phyloP scores from a whole-genome alignment of 176 grass and related monocot genomes.

The Tillandsia fasciculata region DNA sequence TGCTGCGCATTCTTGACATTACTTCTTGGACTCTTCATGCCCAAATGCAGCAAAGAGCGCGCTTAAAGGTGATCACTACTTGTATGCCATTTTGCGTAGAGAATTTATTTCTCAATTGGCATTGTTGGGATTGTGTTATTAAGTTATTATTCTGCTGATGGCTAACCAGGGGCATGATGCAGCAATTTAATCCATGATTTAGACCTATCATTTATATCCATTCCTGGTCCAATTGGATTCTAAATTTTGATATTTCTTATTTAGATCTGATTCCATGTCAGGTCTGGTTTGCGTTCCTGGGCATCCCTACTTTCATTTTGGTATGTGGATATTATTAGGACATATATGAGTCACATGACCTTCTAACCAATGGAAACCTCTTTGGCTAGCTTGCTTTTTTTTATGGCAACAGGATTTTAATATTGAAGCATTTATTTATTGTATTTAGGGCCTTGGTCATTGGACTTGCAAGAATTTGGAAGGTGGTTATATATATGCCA shows the following conservation, averaged over 20 bases:
- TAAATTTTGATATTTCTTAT: background rate
- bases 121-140: background rate
- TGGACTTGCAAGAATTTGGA: no score
- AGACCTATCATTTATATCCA: background rate
- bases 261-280: background rate
- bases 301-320: background rate
- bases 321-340: background rate
- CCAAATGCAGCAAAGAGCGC: constrained; percentile 98
- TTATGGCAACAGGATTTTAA: no score
- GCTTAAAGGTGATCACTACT: constrained; percentile 64
- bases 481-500: no score
- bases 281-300: background rate
- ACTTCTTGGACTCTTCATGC: constrained; percentile 81
- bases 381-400: no score
- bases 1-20: constrained; percentile 55
- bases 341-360: background rate
- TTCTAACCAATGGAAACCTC: no score
- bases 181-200: background rate
- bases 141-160: background rate
- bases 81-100: background rate
- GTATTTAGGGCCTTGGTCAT: no score
- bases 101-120: background rate
- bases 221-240: no score
- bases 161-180: no score
- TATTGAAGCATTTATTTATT: no score